Evolutionary conservation across 2,329 filamentous ascomycete genomes (phyloP).

Genomic region (Ceratocystis ficicola): DNA sequence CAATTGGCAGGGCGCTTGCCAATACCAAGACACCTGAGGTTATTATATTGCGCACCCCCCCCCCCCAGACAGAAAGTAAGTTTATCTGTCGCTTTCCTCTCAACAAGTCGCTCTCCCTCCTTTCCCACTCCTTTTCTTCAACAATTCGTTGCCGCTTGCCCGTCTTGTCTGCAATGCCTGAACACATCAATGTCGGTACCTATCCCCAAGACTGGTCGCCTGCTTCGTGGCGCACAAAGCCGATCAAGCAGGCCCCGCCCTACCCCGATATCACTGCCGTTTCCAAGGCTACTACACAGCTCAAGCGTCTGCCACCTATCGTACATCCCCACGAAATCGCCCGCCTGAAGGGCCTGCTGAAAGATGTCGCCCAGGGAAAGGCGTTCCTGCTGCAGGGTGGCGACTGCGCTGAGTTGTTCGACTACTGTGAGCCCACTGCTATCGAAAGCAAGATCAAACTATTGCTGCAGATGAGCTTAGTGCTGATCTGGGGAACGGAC

Average conservation of each 20-base stretch:
- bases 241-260: slow-evolving; percentile 62
- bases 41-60: slow-evolving; percentile 1
- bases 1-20: not conserved
- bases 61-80: not conserved
- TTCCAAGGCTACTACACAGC: slow-evolving; percentile 48
- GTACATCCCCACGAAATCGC: slow-evolving; percentile 72
- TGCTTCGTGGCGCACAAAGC: slow-evolving; percentile 62
- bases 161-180: not conserved
- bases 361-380: slow-evolving; percentile 78
- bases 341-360: slow-evolving; percentile 63
- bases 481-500: slow-evolving; percentile 76
- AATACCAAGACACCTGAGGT: not conserved
- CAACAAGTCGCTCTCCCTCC: not conserved
- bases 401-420: slow-evolving; percentile 93
- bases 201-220: slow-evolving; percentile 39
- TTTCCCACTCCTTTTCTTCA: not conserved
- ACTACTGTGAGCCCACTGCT: slow-evolving; percentile 79
- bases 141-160: not conserved
- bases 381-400: slow-evolving; percentile 92
- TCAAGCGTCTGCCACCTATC: slow-evolving; percentile 59
- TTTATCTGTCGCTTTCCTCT: not conserved
- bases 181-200: not conserved
- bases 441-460: slow-evolving; percentile 97
- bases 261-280: slow-evolving; percentile 54
- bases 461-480: slow-evolving; percentile 89